Conservation (phyloP, 2,329 filamentous ascomycete species). For the Aspergillus brunneoviolaceus region DNA sequence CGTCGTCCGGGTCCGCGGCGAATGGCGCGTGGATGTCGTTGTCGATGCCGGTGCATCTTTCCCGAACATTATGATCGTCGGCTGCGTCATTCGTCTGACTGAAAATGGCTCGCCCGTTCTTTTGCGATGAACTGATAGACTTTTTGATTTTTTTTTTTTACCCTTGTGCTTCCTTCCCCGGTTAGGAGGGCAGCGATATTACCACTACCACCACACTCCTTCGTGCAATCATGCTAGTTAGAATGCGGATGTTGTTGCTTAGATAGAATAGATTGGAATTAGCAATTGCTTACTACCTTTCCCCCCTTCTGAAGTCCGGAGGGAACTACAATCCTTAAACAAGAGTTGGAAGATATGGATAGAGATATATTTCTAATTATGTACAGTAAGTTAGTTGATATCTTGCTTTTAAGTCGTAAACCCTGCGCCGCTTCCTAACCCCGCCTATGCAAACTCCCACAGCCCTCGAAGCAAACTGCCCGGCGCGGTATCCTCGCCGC, state of each 20-base stretch:
- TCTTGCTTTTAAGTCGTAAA: neutral
- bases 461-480: constrained; percentile 38
- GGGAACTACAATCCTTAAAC: too few species aligned
- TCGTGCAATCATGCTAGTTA: neutral
- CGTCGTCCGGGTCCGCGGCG: constrained; percentile 12
- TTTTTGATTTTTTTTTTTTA: neutral
- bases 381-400: constrained; percentile 15
- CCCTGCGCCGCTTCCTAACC: neutral
- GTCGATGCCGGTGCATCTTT: constrained; percentile 2
- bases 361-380: constrained; percentile 12
- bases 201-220: neutral
- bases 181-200: constrained; percentile 1
- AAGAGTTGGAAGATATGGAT: neutral
- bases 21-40: constrained; percentile 14
- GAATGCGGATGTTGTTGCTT: neutral
- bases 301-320: too few species aligned
- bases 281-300: too few species aligned
- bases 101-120: too few species aligned
- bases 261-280: constrained; percentile 3
- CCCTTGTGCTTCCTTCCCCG: neutral
- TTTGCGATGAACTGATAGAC: neutral
- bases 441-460: constrained; percentile 36
- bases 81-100: too few species aligned
- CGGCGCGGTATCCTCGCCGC: constrained; percentile 38
- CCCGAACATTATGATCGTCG: too few species aligned